Evolutionary conservation across 2,329 filamentous ascomycete genomes (phyloP), one percentile per base, ranked within the genome.

Genomic region (Stagonosporopsis tanaceti): DNA sequence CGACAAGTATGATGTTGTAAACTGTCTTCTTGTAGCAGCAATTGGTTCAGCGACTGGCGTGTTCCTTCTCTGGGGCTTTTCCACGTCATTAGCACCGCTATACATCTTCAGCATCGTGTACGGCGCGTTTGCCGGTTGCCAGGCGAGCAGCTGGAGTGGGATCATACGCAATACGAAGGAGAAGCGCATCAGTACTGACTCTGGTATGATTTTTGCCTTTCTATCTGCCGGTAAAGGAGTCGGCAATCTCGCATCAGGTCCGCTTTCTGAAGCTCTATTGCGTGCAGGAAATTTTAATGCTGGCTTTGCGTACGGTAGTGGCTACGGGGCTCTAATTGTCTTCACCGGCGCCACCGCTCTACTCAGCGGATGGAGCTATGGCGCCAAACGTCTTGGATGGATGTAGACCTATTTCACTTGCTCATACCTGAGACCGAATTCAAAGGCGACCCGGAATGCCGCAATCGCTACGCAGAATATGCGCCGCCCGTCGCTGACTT

Each of bases 191-290:
- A 63, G 65, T 11, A 70, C 71, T n/a, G 82, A 85, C 40, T 71
- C 79, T 3, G 79, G 80, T 0, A 79, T 84, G 60, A 75, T 84
- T 1, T 81, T 84, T 54, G 78, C 77, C 0, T 75, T 80, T 14
- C 71, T 85, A 50, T 77, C 78, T 9, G 79, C 79, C 8, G 82
- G 82, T 0, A 80, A 81, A 41, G 83, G 83, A 0, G 76, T 85
- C 20, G 82, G 83, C 3, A 82, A 80, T 65, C 70, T 85, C 9
- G 76, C 80, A 9, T 79, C 77, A 57, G 83, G 83, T 3, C 83
- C 83, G 0, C 66, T 85, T 39, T 84, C 81, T 45, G 82, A 84
- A 64, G 76, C 71, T 14, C 62, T 82, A 32, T 59, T 82, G 8
- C 66, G 68, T n/a, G 65, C 68, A 25, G 73, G 73, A 24, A 61